Evolutionary conservation across 345 rosid species (phyloP), one percentile per base, ranked within the genome.

Genomic region (Camelina laxa): DNA sequence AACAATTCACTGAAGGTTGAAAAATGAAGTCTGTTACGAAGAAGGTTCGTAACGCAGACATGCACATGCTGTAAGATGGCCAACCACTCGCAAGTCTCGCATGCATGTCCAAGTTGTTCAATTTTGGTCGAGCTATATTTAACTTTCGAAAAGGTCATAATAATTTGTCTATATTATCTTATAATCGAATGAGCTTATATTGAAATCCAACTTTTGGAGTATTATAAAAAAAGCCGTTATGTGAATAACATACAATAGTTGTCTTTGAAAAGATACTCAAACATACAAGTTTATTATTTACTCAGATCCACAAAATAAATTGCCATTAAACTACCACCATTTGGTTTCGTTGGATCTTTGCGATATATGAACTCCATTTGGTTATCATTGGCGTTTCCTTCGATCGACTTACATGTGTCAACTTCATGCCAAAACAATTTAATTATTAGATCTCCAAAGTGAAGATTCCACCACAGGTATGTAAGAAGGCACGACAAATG

Each of bases 1-100:
- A 39, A 9, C 45, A 57, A 38, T 14, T 5, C 41, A 60, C 12
- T 38, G 13, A 60, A 50, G 21, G 20, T 14, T 20, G 3, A 49
- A 49, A 39, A 41, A 4, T 20, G 60, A 35, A 20, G 73, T 55
- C 3, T 42, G 22, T 56, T 14, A 30, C 53, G 74, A 75, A 68
- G n/a, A 27, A 27, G 30, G 30, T 27, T 27, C 30, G 5, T 27
- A 27, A 27, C 30, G 30, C 30, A 27, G 30, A 27, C 30, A 27
- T 4, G 30, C 53, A n/a, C 65, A 53, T 44, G 79, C 44, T 55
- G 64, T 11, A 36, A 15, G 44, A 55, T 35, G 65, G 75, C 49
- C 66, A 69, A 44, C 60, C 60, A 76, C 80, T 63, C 8, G 44
- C n/a, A n/a, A n/a, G n/a, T n/a, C n/a, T n/a, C n/a, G n/a, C n/a